phyloP scores from a whole-genome alignment of 805 yeast genomes.

The Kodamaea sagamina region DNA sequence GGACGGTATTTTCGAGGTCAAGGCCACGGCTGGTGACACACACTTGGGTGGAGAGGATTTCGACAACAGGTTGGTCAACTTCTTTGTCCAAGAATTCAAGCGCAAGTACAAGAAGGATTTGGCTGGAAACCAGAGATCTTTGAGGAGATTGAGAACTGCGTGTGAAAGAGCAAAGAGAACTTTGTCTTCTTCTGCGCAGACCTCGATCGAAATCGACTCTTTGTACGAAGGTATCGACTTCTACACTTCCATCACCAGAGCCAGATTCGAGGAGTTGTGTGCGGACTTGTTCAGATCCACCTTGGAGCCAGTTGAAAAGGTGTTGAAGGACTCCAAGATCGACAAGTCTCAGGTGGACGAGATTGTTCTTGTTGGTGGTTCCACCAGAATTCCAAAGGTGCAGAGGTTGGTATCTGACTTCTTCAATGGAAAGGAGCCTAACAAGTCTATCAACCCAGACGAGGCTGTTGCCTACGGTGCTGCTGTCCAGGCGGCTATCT shows the following conservation, averaged over 20 bases:
- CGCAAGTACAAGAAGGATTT: slow-evolving; percentile 90
- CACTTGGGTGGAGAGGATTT: slow-evolving; percentile 98
- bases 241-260: slow-evolving; percentile 93
- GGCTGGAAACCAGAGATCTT: slow-evolving; percentile 76
- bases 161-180: slow-evolving; percentile 98
- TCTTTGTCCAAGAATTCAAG: slow-evolving; percentile 89
- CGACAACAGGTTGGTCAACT: slow-evolving; percentile 85
- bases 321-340: slow-evolving; percentile 88
- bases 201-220: slow-evolving; percentile 95
- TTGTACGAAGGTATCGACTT: slow-evolving; percentile 93
- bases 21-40: slow-evolving; percentile 95
- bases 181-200: slow-evolving; percentile 90
- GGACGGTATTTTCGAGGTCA: slow-evolving; percentile 89
- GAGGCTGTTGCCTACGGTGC: slow-evolving; percentile 99
- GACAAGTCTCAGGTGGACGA: slow-evolving; percentile 88
- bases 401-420: slow-evolving; percentile 87
- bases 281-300: slow-evolving; percentile 91
- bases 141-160: slow-evolving; percentile 93
- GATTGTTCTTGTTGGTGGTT: slow-evolving; percentile 97
- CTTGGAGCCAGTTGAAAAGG: slow-evolving; percentile 94
- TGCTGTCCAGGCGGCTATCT: slow-evolving; percentile 98
- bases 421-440: slow-evolving; percentile 93
- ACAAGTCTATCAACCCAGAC: slow-evolving; percentile 97
- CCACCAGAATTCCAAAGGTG: slow-evolving; percentile 98
- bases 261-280: slow-evolving; percentile 96